phyloP scores from a whole-genome alignment of 371 early-diverging fungal genomes.

The Zopfochytrium polystomum region DNA sequence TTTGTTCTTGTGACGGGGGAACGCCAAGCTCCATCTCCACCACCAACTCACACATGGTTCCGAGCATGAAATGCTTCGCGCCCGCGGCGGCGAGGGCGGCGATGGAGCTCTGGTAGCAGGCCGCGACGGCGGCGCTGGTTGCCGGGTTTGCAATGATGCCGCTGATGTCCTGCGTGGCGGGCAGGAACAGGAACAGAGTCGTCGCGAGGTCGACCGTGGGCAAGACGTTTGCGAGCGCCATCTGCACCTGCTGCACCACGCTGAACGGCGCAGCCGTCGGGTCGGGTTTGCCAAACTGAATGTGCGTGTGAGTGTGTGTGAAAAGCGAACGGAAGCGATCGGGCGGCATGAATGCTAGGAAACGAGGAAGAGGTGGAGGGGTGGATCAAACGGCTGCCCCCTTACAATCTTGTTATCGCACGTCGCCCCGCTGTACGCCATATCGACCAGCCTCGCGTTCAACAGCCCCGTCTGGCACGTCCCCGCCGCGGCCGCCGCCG shows the following conservation, averaged over 20 bases:
- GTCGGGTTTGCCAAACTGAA: conserved; percentile 2
- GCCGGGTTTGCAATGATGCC: not conserved
- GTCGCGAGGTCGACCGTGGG: not conserved
- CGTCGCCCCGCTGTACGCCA: conserved; percentile 9
- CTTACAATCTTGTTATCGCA: conserved; percentile 12
- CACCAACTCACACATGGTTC: not conserved
- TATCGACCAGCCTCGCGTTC: not conserved
- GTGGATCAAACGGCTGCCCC: not conserved
- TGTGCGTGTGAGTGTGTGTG: not conserved
- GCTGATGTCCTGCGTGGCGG: conserved; percentile 10
- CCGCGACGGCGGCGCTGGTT: not conserved
- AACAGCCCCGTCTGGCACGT: not conserved
- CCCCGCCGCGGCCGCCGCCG: not conserved
- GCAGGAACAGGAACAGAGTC: conserved; percentile 7
- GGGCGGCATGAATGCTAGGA: not conserved
- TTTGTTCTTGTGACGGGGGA: no score
- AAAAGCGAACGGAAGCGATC: not conserved
- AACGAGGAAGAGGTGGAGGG: not conserved
- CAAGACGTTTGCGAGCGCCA: not conserved
- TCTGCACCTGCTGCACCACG: conserved; percentile 4
- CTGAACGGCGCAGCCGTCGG: not conserved
- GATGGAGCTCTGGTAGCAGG: conserved; percentile 2
- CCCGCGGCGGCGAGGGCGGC: conserved; percentile 2
- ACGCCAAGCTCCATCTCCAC: no score
- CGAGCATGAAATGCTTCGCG: conserved; percentile 6